Evolutionary conservation across 176 grass and related monocot species (phyloP).

Genomic region (Puya raimondii): DNA sequence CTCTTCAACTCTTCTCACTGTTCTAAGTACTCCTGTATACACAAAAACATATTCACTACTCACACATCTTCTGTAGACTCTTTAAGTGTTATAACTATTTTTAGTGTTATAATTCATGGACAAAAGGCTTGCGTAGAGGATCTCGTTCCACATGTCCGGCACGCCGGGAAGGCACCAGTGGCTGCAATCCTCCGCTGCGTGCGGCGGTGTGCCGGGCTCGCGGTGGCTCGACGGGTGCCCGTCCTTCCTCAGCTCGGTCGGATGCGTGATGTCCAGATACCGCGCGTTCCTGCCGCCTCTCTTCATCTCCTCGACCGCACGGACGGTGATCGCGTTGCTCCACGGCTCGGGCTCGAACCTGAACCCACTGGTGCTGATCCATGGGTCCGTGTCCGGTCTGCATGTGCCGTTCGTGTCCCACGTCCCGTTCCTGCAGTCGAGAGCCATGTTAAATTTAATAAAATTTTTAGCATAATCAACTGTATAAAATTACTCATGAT

Average conservation of each 20-base stretch:
- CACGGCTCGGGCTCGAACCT: slow-evolving; percentile 18
- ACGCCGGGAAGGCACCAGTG: slow-evolving; percentile 45
- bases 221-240: slow-evolving; percentile 35
- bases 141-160: slow-evolving; percentile 37
- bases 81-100: no score
- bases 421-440: slow-evolving; percentile 28
- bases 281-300: slow-evolving; percentile 1
- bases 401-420: slow-evolving; percentile 29
- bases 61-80: no score
- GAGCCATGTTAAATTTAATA: background rate
- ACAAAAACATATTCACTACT: no score
- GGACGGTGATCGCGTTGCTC: slow-evolving; percentile 18
- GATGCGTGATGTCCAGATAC: slow-evolving; percentile 31
- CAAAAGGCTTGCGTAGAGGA: slow-evolving; percentile 34
- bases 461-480: no score
- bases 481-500: no score
- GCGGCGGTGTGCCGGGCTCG: slow-evolving; percentile 19
- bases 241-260: slow-evolving; percentile 32
- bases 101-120: background rate
- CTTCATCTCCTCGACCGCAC: slow-evolving; percentile 17
- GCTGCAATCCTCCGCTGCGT: slow-evolving; percentile 34
- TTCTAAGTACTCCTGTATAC: no score
- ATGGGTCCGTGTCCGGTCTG: slow-evolving; percentile 4
- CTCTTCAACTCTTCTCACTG: no score
- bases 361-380: background rate